Base-by-base conservation (phyloP, 1,284 basidiomycete genomes). In the Rhodotorula glutinis region DNA sequence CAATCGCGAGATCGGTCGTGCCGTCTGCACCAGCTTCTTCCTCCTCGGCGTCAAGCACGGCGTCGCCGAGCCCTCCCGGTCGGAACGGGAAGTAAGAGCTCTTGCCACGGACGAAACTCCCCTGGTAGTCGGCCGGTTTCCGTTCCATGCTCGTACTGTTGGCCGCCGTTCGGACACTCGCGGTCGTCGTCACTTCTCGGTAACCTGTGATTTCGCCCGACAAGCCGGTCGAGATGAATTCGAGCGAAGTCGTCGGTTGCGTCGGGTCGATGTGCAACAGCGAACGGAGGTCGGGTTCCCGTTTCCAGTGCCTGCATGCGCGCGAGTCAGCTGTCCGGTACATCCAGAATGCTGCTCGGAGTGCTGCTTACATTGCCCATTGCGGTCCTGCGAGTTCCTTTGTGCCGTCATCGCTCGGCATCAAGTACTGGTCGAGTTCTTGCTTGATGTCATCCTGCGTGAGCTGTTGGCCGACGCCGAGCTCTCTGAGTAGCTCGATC, bases 11-110 rank as follows among this genome's bases (percentile, higher is more conserved):
- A 72, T 86, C 85, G 56, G 89, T 88, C 33, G 51, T 21, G 4
- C 41, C 51, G 9, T 30, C 59, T 3, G n/a, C 23, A 27, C 53
- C 47, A 40, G 46, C 29, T 17, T 38, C 60, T 61, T 67, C 58
- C 51, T 69, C 53, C 49, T 63, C 63, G 11, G 69, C 57, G 27
- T 60, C n/a, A 23, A 70, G 65, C 2, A 59, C 49, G 44, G 73
- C 57, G 29, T 72, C 74, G 4, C 78, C 79, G 21, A 95, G 81
- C 14, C 94, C 93, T 61, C 94, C 94, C 13, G 93, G 93, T 80
- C 87, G 85, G 79, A 96, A 96, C 0, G 94, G 94, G 4, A 95
- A 86, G 78, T 94, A 87, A 30, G 90, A 89, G 41, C 91, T 89
- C 79, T 94, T 96, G 57, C 94, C 94, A 66, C 93, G 83, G 13